These are phyloP conservation scores for Helotiales sp. DNA, from an alignment of 2,329 filamentous ascomycete species.

Conservation along the genomic window DNA sequence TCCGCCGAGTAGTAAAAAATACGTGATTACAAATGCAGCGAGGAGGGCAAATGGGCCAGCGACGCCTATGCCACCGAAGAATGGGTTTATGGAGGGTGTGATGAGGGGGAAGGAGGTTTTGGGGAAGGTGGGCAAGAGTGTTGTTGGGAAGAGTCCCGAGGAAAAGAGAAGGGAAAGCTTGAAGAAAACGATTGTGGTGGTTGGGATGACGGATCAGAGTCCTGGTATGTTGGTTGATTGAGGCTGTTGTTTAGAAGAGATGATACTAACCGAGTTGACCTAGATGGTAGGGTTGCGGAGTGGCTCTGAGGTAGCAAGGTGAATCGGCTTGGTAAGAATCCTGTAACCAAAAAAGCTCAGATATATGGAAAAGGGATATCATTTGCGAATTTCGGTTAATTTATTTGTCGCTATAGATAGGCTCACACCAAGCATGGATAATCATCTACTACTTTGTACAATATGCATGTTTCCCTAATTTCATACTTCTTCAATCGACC, in stretches of 20 bases:
- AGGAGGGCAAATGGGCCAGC: constrained; percentile 28
- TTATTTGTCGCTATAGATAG: too few relatives aligned
- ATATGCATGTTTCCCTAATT: background rate
- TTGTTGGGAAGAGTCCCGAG: constrained; percentile 18
- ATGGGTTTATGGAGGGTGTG: constrained; percentile 24
- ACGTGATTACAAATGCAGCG: constrained; percentile 20
- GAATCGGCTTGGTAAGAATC: background rate
- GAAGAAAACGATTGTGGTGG: constrained; percentile 37
- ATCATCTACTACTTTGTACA: background rate
- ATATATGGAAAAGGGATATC: background rate
- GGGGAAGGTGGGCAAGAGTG: constrained; percentile 29
- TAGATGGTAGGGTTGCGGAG: constrained; percentile 29
- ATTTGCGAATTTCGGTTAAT: background rate
- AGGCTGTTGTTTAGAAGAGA: background rate
- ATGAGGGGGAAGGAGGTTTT: constrained; percentile 29
- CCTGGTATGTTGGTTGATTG: constrained; percentile 30
- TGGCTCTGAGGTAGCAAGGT: constrained; percentile 34
- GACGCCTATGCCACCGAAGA: constrained; percentile 28
- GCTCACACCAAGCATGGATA: background rate
- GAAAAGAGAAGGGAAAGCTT: constrained; percentile 35
- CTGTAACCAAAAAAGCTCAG: background rate
- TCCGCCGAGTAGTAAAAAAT: constrained; percentile 11
- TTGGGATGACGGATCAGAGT: constrained; percentile 35
- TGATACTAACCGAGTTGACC: constrained; percentile 15
- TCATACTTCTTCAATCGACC: background rate